Percentiles rank a stretch among this genome's conserved stretches.
These are phyloP conservation scores for Pyrus hybrid DNA, from an alignment of 331 rosid species.

Conservation along the genomic window DNA sequence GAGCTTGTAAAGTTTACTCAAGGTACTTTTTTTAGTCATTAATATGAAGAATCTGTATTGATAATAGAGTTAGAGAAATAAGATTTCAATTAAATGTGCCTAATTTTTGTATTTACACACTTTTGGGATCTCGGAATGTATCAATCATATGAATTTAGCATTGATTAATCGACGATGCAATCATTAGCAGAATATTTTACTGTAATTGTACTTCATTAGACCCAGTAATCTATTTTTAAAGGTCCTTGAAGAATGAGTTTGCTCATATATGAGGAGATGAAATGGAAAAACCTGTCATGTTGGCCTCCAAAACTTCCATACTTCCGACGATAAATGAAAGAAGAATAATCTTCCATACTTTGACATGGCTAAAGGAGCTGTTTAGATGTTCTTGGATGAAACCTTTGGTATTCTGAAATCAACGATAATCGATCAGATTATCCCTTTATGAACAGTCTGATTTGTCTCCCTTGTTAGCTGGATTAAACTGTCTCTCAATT, in stretches of 20 bases:
- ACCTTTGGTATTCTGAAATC: neutral
- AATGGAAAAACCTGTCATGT: neutral
- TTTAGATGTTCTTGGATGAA: neutral
- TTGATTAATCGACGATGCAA: neutral
- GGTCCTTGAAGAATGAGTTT: neutral
- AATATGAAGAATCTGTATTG: neutral
- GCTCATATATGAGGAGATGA: neutral
- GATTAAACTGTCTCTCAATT: slow-evolving; percentile 38
- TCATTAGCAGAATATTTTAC: too few relatives aligned
- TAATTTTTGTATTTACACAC: neutral
- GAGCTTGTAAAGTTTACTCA: slow-evolving; percentile 28
- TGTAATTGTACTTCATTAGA: too few relatives aligned
- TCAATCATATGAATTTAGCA: neutral
- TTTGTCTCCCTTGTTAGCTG: slow-evolving; percentile 19
- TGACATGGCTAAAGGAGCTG: neutral
- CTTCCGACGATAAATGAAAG: neutral
- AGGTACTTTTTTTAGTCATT: slow-evolving; percentile 1
- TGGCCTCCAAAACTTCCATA: neutral
- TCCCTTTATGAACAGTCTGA: neutral
- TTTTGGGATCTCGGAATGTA: neutral
- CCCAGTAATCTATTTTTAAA: neutral
- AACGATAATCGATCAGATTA: neutral
- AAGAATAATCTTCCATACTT: neutral
- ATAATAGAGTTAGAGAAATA: neutral
- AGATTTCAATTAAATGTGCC: neutral